phyloP scores from a whole-genome alignment of 2,329 filamentous ascomycete genomes.

The Fusarium falciforme region DNA sequence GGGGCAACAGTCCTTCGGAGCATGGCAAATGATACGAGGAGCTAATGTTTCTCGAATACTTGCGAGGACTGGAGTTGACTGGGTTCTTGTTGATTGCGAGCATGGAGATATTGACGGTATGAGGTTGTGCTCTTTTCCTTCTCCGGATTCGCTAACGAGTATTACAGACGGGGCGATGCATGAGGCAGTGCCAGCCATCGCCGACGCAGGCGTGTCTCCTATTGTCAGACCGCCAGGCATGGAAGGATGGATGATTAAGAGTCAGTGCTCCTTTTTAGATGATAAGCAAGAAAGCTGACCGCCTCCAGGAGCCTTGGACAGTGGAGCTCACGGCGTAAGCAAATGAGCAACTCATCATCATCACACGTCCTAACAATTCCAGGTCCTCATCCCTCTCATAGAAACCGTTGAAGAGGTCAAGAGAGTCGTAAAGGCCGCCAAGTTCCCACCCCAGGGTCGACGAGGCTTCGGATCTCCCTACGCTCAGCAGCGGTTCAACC shows the following conservation, averaged over 20 bases:
- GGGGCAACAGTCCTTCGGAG: background rate
- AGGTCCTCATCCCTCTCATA: background rate
- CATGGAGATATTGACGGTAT: background rate
- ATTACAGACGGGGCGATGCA: background rate
- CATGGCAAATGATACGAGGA: background rate
- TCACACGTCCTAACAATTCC: background rate
- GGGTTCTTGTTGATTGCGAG: background rate
- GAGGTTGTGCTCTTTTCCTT: too few species aligned
- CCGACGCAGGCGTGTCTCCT: background rate
- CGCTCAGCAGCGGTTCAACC: background rate
- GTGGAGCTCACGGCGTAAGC: background rate
- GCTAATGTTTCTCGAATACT: background rate
- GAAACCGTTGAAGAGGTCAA: background rate
- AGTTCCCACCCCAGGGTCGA: background rate
- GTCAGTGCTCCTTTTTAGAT: background rate
- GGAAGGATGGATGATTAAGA: background rate
- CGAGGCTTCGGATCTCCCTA: background rate
- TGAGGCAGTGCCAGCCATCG: background rate
- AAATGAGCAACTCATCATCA: background rate
- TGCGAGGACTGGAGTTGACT: background rate
- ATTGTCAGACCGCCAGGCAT: background rate
- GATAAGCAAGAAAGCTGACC: background rate
- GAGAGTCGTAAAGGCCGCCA: background rate
- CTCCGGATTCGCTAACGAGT: accelerated
- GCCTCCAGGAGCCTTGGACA: background rate